A percentile compares a stretch with the other conserved stretches of the same genome.
Conservation (phyloP, 1,284 basidiomycete species). For the Stygiomarasmius scandens region DNA sequence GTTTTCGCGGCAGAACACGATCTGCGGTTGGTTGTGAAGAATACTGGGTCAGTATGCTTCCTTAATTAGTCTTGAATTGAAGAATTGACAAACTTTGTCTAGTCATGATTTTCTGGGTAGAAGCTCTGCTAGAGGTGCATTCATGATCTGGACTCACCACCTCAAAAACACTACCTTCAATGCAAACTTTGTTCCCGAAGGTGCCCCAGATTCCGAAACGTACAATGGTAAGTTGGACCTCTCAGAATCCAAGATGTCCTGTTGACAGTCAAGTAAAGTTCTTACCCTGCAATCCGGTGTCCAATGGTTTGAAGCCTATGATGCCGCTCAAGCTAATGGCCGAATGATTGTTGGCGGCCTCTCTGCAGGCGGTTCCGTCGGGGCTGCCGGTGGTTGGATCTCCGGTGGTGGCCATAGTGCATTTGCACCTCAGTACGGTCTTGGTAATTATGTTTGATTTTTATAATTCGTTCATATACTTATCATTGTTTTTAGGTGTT, state of each 20-base stretch:
- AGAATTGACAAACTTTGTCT: not conserved
- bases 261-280: constrained; percentile 18
- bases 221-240: constrained; percentile 18
- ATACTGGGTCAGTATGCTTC: constrained; percentile 34
- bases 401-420: constrained; percentile 14
- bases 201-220: constrained; percentile 21
- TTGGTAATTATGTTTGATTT: constrained; percentile 32
- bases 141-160: constrained; percentile 41
- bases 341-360: constrained; percentile 42
- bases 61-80: not conserved
- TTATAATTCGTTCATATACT: not conserved
- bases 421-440: constrained; percentile 41
- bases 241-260: not conserved
- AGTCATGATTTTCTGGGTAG: constrained; percentile 38
- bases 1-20: constrained; percentile 35
- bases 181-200: constrained; percentile 33
- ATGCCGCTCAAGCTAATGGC: constrained; percentile 32
- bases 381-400: constrained; percentile 14
- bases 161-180: constrained; percentile 36
- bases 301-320: constrained; percentile 38
- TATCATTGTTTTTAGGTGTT: constrained; percentile 31
- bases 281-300: constrained; percentile 40
- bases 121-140: constrained; percentile 32
- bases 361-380: constrained; percentile 34
- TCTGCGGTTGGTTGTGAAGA: constrained; percentile 44